Evolutionary conservation across 2,329 filamentous ascomycete species (phyloP).

Genomic region (Tolypocladium endophyticum): DNA sequence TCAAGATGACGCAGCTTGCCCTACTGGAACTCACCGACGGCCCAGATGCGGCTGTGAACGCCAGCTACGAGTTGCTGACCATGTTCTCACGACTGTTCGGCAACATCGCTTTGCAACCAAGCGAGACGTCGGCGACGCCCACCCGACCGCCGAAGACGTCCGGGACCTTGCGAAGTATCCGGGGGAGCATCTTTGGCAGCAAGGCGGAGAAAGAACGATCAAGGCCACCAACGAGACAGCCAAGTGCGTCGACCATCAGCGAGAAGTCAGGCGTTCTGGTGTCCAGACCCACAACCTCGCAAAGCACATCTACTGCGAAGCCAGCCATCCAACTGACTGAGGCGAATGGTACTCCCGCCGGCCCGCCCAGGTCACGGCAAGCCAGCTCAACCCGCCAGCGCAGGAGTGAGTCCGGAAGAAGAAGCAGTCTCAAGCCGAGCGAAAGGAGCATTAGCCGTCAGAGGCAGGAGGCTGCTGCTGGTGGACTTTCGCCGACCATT

Average conservation of each 20-base stretch:
- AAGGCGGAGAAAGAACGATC: slow-evolving; percentile 38
- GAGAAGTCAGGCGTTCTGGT: slow-evolving; percentile 24
- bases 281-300: slow-evolving; percentile 26
- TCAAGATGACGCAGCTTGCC: slow-evolving; percentile 89
- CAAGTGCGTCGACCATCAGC: slow-evolving; percentile 20
- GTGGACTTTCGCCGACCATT: slow-evolving; percentile 28
- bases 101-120: slow-evolving; percentile 34
- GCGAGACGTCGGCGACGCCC: slow-evolving; percentile 26
- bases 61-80: slow-evolving; percentile 72
- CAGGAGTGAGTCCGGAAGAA: slow-evolving; percentile 36
- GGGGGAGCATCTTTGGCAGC: slow-evolving; percentile 67
- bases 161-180: slow-evolving; percentile 59
- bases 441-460: slow-evolving; percentile 38
- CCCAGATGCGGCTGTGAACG: slow-evolving; percentile 75
- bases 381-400: slow-evolving; percentile 22
- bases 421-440: slow-evolving; percentile 42
- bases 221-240: slow-evolving; percentile 29
- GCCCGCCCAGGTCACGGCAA: slow-evolving; percentile 19
- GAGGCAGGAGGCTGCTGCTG: slow-evolving; percentile 29
- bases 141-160: slow-evolving; percentile 56
- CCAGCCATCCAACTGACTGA: slow-evolving; percentile 71
- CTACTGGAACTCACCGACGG: slow-evolving; percentile 78
- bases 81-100: slow-evolving; percentile 78
- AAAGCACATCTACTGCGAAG: slow-evolving; percentile 34
- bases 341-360: slow-evolving; percentile 37